These are phyloP conservation scores for Nicotiana paniculata DNA, from an alignment of 257 asterid species.

Conservation along the genomic window DNA sequence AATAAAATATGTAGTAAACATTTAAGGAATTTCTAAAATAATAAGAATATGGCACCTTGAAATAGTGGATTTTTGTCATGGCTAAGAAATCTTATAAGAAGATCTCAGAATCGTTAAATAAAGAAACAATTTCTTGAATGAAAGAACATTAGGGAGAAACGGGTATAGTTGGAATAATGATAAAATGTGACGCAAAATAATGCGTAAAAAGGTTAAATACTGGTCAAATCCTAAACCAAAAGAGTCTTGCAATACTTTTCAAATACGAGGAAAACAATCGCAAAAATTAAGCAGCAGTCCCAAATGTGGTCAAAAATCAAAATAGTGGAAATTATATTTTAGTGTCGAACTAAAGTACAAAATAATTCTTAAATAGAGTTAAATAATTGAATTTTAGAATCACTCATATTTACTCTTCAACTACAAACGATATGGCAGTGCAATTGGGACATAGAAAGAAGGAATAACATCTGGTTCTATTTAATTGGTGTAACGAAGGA, in stretches of 20 bases:
- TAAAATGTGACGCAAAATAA: neutral
- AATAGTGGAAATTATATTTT: neutral
- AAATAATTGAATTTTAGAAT: too few species aligned
- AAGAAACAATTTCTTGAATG: conserved; percentile 1
- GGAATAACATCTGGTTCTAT: conserved; percentile 8
- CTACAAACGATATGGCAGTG: neutral
- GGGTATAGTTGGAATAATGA: neutral
- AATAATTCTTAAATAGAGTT: too few species aligned
- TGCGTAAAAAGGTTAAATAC: neutral
- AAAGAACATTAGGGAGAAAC: neutral
- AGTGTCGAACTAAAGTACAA: too few species aligned
- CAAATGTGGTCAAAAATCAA: neutral
- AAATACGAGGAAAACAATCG: too few species aligned
- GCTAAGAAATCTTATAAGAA: neutral
- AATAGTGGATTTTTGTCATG: neutral
- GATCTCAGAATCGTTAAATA: conserved; percentile 4
- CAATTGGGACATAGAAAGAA: neutral
- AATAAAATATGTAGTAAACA: neutral
- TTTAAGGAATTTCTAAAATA: neutral
- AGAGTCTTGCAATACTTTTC: too few species aligned
- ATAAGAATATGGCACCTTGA: conserved; percentile 8
- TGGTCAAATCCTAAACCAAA: neutral
- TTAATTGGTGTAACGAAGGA: conserved; percentile 14
- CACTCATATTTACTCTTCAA: neutral
- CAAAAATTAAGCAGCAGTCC: neutral